Base-by-base conservation (phyloP, 208 protist genomes). In the Trypanosoma rangeli region DNA sequence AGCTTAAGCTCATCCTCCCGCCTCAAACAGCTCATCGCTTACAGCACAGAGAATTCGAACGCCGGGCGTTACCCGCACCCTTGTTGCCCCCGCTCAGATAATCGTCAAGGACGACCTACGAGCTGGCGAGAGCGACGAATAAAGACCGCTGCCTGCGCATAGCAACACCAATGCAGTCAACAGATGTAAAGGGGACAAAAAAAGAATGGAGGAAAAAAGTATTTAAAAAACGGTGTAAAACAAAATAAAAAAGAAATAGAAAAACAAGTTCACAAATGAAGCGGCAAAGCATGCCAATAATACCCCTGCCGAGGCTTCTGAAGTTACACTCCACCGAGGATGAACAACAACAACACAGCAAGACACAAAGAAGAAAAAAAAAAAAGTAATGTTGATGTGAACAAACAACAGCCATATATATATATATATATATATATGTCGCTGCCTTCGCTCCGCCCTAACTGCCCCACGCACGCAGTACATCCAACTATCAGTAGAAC, bases 401-500 rank as follows among this genome's bases (percentile, higher is more conserved):
- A 58, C 28, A 3, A 58, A 58, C 28, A 58, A 5, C 29, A 58
- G n/a, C 54, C 13, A 28, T 16, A 62, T 59, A 62, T 26, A 58
- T 67, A 67, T 67, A 57, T 67, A 44, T 56, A 67, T 67, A 67
- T 42, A 28, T 18, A 59, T n/a, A 59, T 28, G 16, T 37, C 24
- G 48, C 26, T 1, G 24, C 3, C 29, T 58, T 58, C 16, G 5
- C 18, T 58, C 54, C 54, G 18, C 15, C 54, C 28, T 35, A 26
- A 20, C 28, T 58, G 35, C 54, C 12, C n/a, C 22, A 58, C 54
- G 16, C 28, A 35, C n/a, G 26, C 29, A 58, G 3, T 4, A 53
- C 49, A 53, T 53, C 24, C 49, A 2, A 20, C 7, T 26, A 37
- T 70, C 50, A 93, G 64, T 76, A 93, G 42, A 93, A 88, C 0